Evolutionary conservation across 1,284 basidiomycete genomes (phyloP), one percentile per base, ranked within the genome.

Genomic region (Amylostereum areolatum): DNA sequence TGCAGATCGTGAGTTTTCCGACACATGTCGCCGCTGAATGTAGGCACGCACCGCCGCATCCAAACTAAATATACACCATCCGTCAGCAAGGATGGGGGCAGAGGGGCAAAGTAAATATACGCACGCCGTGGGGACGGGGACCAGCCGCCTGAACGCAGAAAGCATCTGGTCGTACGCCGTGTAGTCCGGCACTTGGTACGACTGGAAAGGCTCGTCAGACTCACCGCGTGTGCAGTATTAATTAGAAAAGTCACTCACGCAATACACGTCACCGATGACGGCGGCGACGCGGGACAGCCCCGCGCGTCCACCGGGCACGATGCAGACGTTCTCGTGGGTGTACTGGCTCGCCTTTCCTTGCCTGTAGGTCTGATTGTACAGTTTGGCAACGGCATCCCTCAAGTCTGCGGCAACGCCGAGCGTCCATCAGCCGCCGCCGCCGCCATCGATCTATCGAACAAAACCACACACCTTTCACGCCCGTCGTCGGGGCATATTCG

Each of bases 401-500:
- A 89, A 57, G 45, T 57, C 63, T 66, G 47, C 45, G 41, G 47
- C 41, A 44, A 32, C n/a, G n/a, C n/a, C n/a, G n/a, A n/a, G n/a
- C n/a, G n/a, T 29, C 24, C 4, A n/a, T 45, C 7, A 28, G 12
- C 32, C 34, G 9, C 30, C 29, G 24, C 25, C 39, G 27, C 46
- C 32, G 36, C 40, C 31, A 49, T n/a, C n/a, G n/a, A n/a, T n/a
- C n/a, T n/a, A n/a, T n/a, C n/a, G 28, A 25, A 34, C 59, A 59
- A 51, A 59, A 49, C 4, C 53, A 53, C 63, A 18, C 57, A 86
- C 86, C 80, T 74, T 88, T 92, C 43, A 94, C 85, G 46, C 94
- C 94, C 1, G 92, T 91, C 2, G 93, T 96, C 0, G 95, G 93
- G 1, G 91, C 94, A 60, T 97, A 97, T 67, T 96, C 92, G 60